These are phyloP conservation scores for Singerocomus inundabilis DNA, from an alignment of 1,284 basidiomycete genomes.

Conservation along the genomic window DNA sequence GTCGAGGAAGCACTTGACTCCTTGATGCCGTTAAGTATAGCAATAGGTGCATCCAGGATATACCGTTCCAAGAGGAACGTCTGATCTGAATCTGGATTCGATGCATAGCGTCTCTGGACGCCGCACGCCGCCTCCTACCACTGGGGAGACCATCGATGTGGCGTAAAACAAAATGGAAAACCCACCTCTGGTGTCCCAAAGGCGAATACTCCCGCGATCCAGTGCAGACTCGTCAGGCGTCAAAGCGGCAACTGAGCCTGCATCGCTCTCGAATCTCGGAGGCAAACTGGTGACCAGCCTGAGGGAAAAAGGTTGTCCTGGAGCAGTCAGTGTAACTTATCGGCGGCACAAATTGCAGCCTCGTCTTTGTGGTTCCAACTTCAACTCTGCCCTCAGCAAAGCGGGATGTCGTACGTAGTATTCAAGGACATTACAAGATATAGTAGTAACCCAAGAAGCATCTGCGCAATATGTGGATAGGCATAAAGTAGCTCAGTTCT, in stretches of 20 bases:
- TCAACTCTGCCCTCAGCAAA: neutral
- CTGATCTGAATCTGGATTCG: neutral
- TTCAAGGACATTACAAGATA: slow-evolving; percentile 1
- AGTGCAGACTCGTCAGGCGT: neutral
- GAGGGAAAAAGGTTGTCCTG: no score
- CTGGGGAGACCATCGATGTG: neutral
- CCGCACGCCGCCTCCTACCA: neutral
- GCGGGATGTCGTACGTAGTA: neutral
- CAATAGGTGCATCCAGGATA: neutral
- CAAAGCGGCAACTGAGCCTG: neutral
- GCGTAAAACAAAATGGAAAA: neutral
- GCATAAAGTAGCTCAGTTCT: neutral
- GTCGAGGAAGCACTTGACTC: neutral
- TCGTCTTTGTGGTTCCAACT: neutral
- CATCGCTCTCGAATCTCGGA: neutral
- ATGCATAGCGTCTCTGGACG: neutral
- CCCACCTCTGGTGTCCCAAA: neutral
- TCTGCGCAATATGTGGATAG: neutral
- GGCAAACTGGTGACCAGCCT: neutral
- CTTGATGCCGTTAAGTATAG: neutral
- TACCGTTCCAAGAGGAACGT: neutral
- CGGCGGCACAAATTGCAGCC: no score
- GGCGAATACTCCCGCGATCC: no score
- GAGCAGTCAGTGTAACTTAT: no score
- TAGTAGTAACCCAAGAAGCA: neutral